phyloP scores from a whole-genome alignment of 2,329 filamentous ascomycete genomes.

The Microthyrium microscopicum region DNA sequence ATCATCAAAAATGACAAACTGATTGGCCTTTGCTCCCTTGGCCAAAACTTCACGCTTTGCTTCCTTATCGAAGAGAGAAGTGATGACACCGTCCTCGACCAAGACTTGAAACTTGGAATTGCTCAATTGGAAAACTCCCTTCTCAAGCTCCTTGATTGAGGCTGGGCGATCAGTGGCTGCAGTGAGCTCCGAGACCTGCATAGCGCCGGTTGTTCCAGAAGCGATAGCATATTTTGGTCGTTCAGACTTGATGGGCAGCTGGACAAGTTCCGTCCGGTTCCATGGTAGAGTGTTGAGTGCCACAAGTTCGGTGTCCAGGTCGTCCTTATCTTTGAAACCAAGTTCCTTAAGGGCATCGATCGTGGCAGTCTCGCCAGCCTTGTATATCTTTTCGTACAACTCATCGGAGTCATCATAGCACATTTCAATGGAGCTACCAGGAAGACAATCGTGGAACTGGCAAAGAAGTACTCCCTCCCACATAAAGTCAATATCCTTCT shows the following conservation, averaged over 20 bases:
- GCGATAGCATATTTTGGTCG: conserved; percentile 14
- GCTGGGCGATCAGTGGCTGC: conserved; percentile 18
- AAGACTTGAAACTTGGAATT: conserved; percentile 63
- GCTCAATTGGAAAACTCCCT: conserved; percentile 57
- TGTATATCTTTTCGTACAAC: conserved; percentile 69
- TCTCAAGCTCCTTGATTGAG: conserved; percentile 32
- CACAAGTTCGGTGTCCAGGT: conserved; percentile 33
- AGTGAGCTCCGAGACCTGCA: conserved; percentile 18
- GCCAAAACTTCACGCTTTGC: conserved; percentile 65
- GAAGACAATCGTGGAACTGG: conserved; percentile 95
- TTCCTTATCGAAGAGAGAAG: conserved; percentile 61
- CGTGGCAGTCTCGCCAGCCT: conserved; percentile 55
- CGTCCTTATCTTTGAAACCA: conserved; percentile 36
- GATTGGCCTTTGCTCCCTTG: conserved; percentile 59
- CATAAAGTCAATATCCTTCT: conserved; percentile 84
- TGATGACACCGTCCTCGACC: conserved; percentile 61
- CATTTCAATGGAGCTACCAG: conserved; percentile 92
- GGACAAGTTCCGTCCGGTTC: conserved; percentile 59
- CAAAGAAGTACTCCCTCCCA: conserved; percentile 87
- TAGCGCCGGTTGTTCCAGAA: conserved; percentile 23
- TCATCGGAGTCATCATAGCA: conserved; percentile 92
- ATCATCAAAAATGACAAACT: conserved; percentile 90
- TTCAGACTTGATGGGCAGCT: conserved; percentile 28
- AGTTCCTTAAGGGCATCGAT: conserved; percentile 52
- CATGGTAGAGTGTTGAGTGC: conserved; percentile 80